Percentiles rank a stretch among this genome's conserved stretches.
These are phyloP conservation scores for Suillus fuscotomentosus DNA, from an alignment of 768 basidiomycete species.

Conservation along the genomic window DNA sequence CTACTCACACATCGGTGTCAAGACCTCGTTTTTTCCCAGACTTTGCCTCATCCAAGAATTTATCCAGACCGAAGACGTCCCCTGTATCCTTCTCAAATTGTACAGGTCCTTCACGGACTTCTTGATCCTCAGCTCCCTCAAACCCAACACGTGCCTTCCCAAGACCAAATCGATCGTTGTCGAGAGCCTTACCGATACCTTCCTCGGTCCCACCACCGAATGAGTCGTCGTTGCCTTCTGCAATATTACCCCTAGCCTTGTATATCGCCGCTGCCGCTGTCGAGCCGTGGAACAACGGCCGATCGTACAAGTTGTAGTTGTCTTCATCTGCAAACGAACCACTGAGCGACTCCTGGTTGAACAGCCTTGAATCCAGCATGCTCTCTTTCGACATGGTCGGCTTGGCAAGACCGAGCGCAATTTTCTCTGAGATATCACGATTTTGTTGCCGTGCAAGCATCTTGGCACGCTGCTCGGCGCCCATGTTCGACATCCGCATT, in stretches of 20 bases:
- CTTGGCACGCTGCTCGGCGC: conserved; percentile 93
- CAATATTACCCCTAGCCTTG: conserved; percentile 87
- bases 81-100: conserved; percentile 97
- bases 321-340: conserved; percentile 88
- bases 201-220: conserved; percentile 96
- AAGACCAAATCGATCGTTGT: conserved; percentile 91
- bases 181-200: conserved; percentile 86
- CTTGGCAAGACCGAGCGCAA: conserved; percentile 96
- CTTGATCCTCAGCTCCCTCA: conserved; percentile 85
- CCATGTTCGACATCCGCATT: conserved; percentile 99
- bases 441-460: conserved; percentile 95
- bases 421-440: conserved; percentile 98
- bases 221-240: conserved; percentile 84
- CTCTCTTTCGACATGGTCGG: conserved; percentile 95
- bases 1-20: conserved; percentile 69
- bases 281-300: conserved; percentile 93
- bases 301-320: conserved; percentile 92
- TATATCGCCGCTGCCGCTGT: conserved; percentile 99
- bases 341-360: conserved; percentile 91
- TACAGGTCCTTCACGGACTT: conserved; percentile 88
- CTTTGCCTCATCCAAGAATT: conserved; percentile 97
- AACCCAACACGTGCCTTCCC: conserved; percentile 86
- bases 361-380: conserved; percentile 95
- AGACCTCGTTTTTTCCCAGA: conserved; percentile 88
- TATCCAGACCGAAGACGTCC: conserved; percentile 96